These are phyloP conservation scores for Cucumis variabilis DNA, from an alignment of 331 rosid genomes.

Conservation along the genomic window DNA sequence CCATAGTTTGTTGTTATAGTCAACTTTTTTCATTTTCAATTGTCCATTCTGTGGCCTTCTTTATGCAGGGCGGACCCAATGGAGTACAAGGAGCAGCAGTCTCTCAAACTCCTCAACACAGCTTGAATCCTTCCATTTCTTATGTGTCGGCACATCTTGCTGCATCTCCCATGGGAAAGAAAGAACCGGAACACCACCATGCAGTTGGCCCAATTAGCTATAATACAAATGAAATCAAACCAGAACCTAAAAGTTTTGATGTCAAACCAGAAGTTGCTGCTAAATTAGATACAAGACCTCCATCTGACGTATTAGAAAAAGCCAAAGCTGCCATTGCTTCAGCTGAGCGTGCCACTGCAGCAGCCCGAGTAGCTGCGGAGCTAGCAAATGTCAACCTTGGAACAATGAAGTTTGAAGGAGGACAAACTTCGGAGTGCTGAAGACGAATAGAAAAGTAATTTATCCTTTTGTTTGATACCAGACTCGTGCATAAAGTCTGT, in stretches of 20 bases:
- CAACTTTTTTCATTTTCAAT: neutral
- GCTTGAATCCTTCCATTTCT: conserved; percentile 42
- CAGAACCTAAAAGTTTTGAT: conserved; percentile 45
- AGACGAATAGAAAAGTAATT: neutral
- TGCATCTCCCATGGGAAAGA: conserved; percentile 40
- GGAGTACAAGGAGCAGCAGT: conserved; percentile 51
- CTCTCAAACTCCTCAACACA: conserved; percentile 51
- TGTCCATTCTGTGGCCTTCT: conserved; percentile 31
- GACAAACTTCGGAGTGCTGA: conserved; percentile 49
- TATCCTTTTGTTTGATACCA: neutral
- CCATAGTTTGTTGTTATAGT: conserved; percentile 33
- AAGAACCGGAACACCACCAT: conserved; percentile 49
- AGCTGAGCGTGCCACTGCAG: conserved; percentile 84
- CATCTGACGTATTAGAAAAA: conserved; percentile 72
- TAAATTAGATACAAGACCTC: conserved; percentile 50
- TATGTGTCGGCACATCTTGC: conserved; percentile 39
- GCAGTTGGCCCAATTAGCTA: conserved; percentile 37
- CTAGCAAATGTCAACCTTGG: conserved; percentile 59
- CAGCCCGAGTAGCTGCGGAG: conserved; percentile 83
- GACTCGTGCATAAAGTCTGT: neutral
- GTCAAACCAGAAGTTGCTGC: conserved; percentile 34
- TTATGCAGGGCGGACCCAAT: conserved; percentile 75
- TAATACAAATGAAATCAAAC: conserved; percentile 62
- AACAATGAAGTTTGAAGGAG: conserved; percentile 49
- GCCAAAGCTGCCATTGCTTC: conserved; percentile 90